Percentiles rank a stretch among this genome's conserved stretches.
Evolutionary conservation across 2,329 filamentous ascomycete genomes (phyloP).

Genomic region (Dichotomopilus funicola): DNA sequence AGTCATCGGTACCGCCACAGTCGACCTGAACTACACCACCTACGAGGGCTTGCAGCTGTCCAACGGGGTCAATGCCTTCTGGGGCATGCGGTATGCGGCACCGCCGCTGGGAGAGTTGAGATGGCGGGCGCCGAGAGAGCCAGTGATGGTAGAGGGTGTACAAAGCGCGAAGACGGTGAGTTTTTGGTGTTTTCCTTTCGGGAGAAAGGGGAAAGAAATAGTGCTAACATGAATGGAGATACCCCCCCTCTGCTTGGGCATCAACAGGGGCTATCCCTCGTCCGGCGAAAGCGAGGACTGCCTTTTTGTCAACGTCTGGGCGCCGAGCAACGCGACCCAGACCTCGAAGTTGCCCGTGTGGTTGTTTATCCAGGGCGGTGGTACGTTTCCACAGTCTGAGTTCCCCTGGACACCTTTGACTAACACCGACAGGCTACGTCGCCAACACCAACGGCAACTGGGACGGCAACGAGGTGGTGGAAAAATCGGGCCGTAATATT

Average conservation of each 20-base stretch:
- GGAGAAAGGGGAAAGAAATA: too few relatives aligned
- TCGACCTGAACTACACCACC: conserved; percentile 40
- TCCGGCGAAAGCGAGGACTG: conserved; percentile 32
- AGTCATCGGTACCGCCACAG: conserved; percentile 5
- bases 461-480: conserved; percentile 43
- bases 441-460: conserved; percentile 44
- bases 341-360: conserved; percentile 45
- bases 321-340: conserved; percentile 33
- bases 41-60: conserved; percentile 36
- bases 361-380: conserved; percentile 45
- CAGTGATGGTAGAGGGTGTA: conserved; percentile 5
- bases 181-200: neutral
- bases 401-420: neutral
- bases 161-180: conserved; percentile 34
- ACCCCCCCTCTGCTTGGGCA: conserved; percentile 39
- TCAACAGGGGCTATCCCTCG: conserved; percentile 28
- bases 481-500: conserved; percentile 39
- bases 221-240: conserved; percentile 29
- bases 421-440: conserved; percentile 34
- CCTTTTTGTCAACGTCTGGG: conserved; percentile 41
- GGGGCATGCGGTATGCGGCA: conserved; percentile 46
- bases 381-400: conserved; percentile 21
- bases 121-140: conserved; percentile 39
- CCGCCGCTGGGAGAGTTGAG: conserved; percentile 45
- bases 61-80: conserved; percentile 39